Percentiles rank a stretch among this genome's conserved stretches.
Evolutionary conservation across 768 basidiomycete species (phyloP).

Genomic region (Lentinula sp.): DNA sequence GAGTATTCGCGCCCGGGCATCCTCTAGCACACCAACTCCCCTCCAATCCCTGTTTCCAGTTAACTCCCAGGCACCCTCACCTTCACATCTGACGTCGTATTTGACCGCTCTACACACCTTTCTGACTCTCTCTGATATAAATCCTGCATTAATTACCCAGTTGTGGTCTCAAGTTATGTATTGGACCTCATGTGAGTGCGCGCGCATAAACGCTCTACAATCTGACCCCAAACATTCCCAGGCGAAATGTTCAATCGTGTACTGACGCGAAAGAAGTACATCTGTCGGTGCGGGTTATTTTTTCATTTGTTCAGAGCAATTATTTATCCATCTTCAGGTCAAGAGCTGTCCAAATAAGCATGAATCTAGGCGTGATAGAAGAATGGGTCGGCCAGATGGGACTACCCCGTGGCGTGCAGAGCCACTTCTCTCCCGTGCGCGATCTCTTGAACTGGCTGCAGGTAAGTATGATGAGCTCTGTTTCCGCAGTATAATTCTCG

Average conservation of each 20-base stretch:
- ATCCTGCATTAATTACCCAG: constrained; percentile 83
- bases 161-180: constrained; percentile 98
- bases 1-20: constrained; percentile 48
- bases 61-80: constrained; percentile 32
- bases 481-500: neutral
- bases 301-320: neutral
- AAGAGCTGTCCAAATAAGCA: constrained; percentile 80
- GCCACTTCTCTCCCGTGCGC: constrained; percentile 78
- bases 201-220: neutral
- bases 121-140: constrained; percentile 81
- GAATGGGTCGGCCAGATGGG: constrained; percentile 86
- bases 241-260: constrained; percentile 85
- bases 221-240: constrained; percentile 15
- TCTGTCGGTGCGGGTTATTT: constrained; percentile 62
- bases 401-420: constrained; percentile 70
- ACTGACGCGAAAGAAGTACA: constrained; percentile 86
- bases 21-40: constrained; percentile 34
- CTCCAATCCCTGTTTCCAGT: constrained; percentile 46
- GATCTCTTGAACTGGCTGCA: constrained; percentile 86
- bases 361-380: constrained; percentile 81
- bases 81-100: constrained; percentile 64
- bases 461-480: constrained; percentile 34
- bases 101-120: constrained; percentile 83
- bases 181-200: constrained; percentile 87
- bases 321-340: constrained; percentile 40